Conservation (phyloP, 371 early-diverging fungal species). For the Massospora cicadina region DNA sequence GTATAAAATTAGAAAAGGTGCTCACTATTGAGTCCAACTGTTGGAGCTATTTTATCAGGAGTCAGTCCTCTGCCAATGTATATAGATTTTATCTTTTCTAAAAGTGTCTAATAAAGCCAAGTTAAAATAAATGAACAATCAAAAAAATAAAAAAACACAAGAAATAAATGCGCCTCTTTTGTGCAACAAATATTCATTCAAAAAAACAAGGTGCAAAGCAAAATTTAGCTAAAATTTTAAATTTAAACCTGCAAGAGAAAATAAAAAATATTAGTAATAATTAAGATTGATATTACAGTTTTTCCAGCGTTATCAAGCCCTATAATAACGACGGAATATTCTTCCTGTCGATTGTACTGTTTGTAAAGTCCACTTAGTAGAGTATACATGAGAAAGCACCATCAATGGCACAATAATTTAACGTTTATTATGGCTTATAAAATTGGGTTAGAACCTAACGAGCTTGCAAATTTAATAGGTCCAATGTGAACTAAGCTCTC, state of each 20-base stretch:
- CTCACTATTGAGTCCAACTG: constrained; percentile 84
- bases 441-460: too few species aligned
- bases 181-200: too few species aligned
- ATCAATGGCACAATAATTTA: too few species aligned
- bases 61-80: constrained; percentile 51
- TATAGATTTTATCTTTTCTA: constrained; percentile 66
- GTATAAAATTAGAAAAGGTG: constrained; percentile 3
- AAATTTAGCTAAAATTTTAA: constrained; percentile 14
- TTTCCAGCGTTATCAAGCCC: constrained; percentile 95
- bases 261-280: too few species aligned
- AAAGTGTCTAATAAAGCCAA: constrained; percentile 34
- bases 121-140: not conserved
- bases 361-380: constrained; percentile 75
- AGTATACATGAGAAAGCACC: constrained; percentile 52
- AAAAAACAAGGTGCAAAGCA: too few species aligned
- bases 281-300: constrained; percentile 41
- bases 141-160: constrained; percentile 7
- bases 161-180: too few species aligned
- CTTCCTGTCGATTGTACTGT: constrained; percentile 68
- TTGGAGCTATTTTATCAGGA: constrained; percentile 83
- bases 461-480: too few species aligned
- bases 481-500: too few species aligned
- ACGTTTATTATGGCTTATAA: too few species aligned
- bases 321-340: constrained; percentile 81
- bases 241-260: constrained; percentile 14